phyloP scores from a whole-genome alignment of 495 filamentous ascomycete genomes.

The Podospora australis region DNA sequence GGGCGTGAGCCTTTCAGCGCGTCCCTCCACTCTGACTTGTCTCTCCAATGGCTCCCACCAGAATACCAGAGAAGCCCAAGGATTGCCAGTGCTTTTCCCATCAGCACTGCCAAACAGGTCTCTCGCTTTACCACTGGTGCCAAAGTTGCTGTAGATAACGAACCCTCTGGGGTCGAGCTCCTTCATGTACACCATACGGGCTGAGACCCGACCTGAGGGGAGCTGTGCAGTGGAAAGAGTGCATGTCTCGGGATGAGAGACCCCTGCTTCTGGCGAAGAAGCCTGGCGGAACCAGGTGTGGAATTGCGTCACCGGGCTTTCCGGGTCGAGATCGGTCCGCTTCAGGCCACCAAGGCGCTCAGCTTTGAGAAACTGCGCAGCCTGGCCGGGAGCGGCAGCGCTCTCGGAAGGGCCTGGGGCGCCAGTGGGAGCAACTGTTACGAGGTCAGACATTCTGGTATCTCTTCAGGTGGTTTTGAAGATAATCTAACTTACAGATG shows the following conservation, averaged over 20 bases:
- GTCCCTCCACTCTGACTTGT: slow-evolving; percentile 80
- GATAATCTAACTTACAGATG: slow-evolving; percentile 47
- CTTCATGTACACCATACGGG: slow-evolving; percentile 87
- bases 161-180: slow-evolving; percentile 74
- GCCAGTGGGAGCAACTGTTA: slow-evolving; percentile 36
- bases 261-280: slow-evolving; percentile 40
- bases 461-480: too few species aligned
- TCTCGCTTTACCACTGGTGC: slow-evolving; percentile 59
- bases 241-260: slow-evolving; percentile 70
- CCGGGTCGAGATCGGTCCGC: slow-evolving; percentile 44
- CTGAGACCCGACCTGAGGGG: slow-evolving; percentile 75
- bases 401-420: slow-evolving; percentile 10
- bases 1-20: slow-evolving; percentile 54
- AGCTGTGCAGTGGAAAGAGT: slow-evolving; percentile 79
- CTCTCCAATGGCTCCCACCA: slow-evolving; percentile 72
- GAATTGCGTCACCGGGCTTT: slow-evolving; percentile 71
- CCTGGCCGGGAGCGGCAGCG: slow-evolving; percentile 38
- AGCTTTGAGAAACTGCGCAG: slow-evolving; percentile 54
- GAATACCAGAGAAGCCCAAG: slow-evolving; percentile 65
- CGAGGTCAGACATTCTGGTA: too few species aligned
- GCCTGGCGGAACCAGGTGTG: slow-evolving; percentile 77
- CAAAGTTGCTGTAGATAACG: slow-evolving; percentile 91
- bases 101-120: slow-evolving; percentile 46
- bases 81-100: slow-evolving; percentile 44
- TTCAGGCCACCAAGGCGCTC: slow-evolving; percentile 40